phyloP scores from a whole-genome alignment of 1,139 yeast genomes.

The Saccharomycopsis hybrid region DNA sequence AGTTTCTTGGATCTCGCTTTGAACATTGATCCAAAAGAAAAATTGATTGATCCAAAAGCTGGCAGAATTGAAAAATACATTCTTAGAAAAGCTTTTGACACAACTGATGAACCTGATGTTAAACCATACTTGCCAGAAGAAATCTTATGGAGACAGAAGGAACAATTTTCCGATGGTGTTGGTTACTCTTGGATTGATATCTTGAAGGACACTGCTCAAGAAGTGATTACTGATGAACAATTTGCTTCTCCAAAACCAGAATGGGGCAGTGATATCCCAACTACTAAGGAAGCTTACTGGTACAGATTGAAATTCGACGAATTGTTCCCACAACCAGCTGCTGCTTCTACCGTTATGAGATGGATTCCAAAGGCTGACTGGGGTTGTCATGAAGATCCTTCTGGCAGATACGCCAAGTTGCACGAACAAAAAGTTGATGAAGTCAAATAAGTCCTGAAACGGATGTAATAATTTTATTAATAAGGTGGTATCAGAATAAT shows the following conservation, averaged over 20 bases:
- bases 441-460: constrained; percentile 12
- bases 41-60: constrained; percentile 62
- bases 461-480: too few relatives aligned
- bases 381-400: constrained; percentile 99
- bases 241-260: constrained; percentile 84
- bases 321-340: constrained; percentile 82
- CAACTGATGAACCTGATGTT: constrained; percentile 58
- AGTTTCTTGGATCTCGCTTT: constrained; percentile 85
- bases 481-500: too few relatives aligned
- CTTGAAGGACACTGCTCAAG: constrained; percentile 90
- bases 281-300: constrained; percentile 99
- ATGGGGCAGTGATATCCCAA: constrained; percentile 94
- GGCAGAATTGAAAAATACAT: constrained; percentile 90
- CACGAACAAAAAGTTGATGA: constrained; percentile 59
- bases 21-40: constrained; percentile 92
- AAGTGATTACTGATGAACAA: constrained; percentile 79
- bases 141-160: constrained; percentile 99
- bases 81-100: constrained; percentile 95
- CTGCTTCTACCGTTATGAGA: constrained; percentile 95
- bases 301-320: constrained; percentile 95
- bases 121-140: constrained; percentile 91
- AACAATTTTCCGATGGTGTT: constrained; percentile 98
- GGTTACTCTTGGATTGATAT: constrained; percentile 99
- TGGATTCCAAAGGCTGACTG: constrained; percentile 99
- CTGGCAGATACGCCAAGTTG: constrained; percentile 91